These are phyloP conservation scores for Apiotrichum gracile DNA, from an alignment of 1,284 basidiomycete species.

Conservation along the genomic window DNA sequence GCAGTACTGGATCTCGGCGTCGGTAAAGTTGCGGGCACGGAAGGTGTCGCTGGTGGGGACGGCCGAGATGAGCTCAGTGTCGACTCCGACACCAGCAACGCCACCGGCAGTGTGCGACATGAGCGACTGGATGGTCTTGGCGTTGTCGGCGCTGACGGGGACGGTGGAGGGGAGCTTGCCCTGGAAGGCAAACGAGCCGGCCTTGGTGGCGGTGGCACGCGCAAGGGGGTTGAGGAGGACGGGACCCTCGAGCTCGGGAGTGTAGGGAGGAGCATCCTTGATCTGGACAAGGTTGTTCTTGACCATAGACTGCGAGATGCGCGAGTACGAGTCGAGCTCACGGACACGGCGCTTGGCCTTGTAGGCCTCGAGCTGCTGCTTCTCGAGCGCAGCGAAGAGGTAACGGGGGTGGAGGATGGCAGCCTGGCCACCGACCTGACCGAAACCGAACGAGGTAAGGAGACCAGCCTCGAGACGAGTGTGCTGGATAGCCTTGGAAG, in stretches of 20 bases:
- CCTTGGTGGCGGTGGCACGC: conserved; percentile 77
- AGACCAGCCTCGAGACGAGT: conserved; percentile 85
- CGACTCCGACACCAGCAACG: conserved; percentile 27
- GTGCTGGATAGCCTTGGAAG: conserved; percentile 88
- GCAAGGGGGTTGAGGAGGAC: conserved; percentile 93
- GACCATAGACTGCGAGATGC: conserved; percentile 92
- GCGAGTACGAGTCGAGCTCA: conserved; percentile 74
- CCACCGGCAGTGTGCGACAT: conserved; percentile 33
- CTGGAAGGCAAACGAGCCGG: conserved; percentile 73
- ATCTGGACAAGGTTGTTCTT: conserved; percentile 87
- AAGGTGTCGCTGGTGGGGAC: conserved; percentile 91
- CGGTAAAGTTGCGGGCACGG: conserved; percentile 86
- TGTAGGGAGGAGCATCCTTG: conserved; percentile 91
- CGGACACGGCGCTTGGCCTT: conserved; percentile 62
- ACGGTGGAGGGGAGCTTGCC: conserved; percentile 57
- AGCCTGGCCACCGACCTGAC: conserved; percentile 92
- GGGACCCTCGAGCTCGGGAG: conserved; percentile 74
- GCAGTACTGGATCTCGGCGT: conserved; percentile 82
- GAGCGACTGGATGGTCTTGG: conserved; percentile 55
- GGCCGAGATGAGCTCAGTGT: conserved; percentile 78
- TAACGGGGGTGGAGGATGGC: conserved; percentile 87
- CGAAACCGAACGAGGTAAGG: conserved; percentile 98
- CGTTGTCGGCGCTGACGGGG: conserved; percentile 61
- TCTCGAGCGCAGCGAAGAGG: conserved; percentile 75
- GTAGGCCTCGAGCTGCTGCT: conserved; percentile 69